Percentiles rank a stretch among this genome's conserved stretches.
phyloP scores from a whole-genome alignment of 2,329 filamentous ascomycete species.

The Byssothecium circinans region DNA sequence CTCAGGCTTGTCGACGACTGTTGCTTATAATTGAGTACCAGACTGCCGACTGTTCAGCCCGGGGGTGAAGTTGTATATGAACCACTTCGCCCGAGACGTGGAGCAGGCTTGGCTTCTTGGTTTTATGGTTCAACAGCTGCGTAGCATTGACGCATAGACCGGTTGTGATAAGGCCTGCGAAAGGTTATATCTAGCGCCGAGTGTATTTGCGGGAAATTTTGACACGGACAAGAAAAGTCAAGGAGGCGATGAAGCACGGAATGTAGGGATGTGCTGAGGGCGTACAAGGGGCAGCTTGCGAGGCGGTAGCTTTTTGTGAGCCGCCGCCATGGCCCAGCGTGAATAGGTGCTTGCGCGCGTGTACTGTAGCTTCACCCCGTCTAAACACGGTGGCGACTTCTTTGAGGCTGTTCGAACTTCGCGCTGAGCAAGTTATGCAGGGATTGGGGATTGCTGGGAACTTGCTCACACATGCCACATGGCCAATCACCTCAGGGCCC shows the following conservation, averaged over 20 bases:
- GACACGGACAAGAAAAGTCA: slow-evolving; percentile 38
- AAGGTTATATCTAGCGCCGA: slow-evolving; percentile 18
- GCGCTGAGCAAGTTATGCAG: slow-evolving; percentile 25
- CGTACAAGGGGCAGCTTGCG: slow-evolving; percentile 5
- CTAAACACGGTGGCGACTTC: background rate
- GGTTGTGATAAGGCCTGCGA: slow-evolving; percentile 9
- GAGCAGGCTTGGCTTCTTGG: slow-evolving; percentile 18
- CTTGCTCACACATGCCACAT: no score
- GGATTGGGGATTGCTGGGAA: background rate
- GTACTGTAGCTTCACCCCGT: background rate
- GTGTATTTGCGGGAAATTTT: slow-evolving; percentile 32
- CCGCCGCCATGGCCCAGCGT: no score
- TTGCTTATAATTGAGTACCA: slow-evolving; percentile 30
- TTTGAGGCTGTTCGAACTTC: no score
- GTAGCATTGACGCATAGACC: slow-evolving; percentile 34
- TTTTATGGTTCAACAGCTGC: slow-evolving; percentile 7
- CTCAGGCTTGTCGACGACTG: slow-evolving; percentile 3
- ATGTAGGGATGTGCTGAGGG: slow-evolving; percentile 19
- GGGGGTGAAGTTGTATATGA: slow-evolving; percentile 11
- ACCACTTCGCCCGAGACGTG: background rate
- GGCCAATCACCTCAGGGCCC: no score
- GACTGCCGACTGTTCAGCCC: slow-evolving; percentile 25
- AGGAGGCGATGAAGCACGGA: slow-evolving; percentile 36
- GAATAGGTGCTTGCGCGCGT: no score
- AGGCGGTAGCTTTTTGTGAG: background rate